phyloP scores from a whole-genome alignment of 2,329 filamentous ascomycete species.

The Aureobasidium sp. region DNA sequence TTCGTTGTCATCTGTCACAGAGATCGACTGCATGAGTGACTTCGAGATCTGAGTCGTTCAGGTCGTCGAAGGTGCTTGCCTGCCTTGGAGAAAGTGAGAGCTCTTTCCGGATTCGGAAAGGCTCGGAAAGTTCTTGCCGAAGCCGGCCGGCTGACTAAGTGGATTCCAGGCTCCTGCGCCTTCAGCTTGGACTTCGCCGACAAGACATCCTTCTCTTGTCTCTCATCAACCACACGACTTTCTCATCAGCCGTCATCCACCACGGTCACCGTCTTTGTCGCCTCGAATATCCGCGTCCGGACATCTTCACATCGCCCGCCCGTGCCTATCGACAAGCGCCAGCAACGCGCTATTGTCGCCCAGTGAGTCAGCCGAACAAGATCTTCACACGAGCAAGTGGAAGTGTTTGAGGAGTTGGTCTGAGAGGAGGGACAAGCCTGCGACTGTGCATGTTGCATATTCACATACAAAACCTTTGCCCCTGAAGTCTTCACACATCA shows the following conservation, averaged over 20 bases:
- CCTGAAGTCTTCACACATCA: slow-evolving; percentile 8
- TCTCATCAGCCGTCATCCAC: background rate
- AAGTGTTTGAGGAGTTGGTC: slow-evolving; percentile 12
- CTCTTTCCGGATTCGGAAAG: background rate
- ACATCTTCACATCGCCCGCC: background rate
- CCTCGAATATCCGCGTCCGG: background rate
- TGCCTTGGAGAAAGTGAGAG: background rate
- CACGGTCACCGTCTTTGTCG: background rate
- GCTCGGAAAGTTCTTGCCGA: background rate
- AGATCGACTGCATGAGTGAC: background rate
- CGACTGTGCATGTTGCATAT: slow-evolving; percentile 4
- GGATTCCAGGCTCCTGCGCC: background rate
- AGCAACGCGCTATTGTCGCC: slow-evolving; percentile 5
- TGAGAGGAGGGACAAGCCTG: slow-evolving; percentile 13
- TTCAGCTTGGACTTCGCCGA: slow-evolving; percentile 1
- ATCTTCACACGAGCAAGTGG: slow-evolving; percentile 15
- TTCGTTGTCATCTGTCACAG: background rate
- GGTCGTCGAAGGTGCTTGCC: background rate
- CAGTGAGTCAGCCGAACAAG: slow-evolving; percentile 14
- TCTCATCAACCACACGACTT: slow-evolving; percentile 3
- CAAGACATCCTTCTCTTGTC: slow-evolving; percentile 7
- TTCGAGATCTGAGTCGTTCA: background rate
- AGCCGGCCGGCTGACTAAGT: slow-evolving; percentile 3
- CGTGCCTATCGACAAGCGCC: background rate
- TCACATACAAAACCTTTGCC: slow-evolving; percentile 11